Evolutionary conservation across 345 rosid genomes (phyloP).

Genomic region (Murraya koenigii): DNA sequence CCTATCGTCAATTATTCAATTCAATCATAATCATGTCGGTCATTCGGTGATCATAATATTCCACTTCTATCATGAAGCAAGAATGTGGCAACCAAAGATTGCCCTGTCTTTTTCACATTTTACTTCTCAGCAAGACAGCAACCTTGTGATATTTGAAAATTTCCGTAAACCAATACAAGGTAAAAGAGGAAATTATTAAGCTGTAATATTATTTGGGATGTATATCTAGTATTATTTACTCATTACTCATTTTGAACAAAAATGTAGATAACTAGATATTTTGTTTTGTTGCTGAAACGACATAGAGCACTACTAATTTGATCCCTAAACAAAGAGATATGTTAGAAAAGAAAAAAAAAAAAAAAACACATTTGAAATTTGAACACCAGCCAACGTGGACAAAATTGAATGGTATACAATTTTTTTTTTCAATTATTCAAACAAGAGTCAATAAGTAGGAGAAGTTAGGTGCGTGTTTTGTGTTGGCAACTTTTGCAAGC

Average conservation of each 20-base stretch:
- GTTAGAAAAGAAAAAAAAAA: no score
- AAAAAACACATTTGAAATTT: background rate
- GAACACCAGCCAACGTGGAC: background rate
- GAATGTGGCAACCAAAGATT: background rate
- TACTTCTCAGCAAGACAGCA: background rate
- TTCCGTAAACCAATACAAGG: no score
- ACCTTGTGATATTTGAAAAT: background rate
- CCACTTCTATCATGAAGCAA: background rate
- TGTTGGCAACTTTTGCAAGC: background rate
- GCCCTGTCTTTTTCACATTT: background rate
- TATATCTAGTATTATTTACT: no score
- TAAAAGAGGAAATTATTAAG: no score
- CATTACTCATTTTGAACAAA: background rate
- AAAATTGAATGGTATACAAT: background rate
- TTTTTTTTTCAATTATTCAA: background rate
- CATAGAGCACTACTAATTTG: background rate
- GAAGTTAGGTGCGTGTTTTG: background rate
- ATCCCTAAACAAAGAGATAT: background rate
- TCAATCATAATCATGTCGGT: background rate
- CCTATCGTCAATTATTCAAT: background rate
- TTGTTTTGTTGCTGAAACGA: no score
- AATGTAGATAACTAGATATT: no score
- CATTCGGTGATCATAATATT: background rate
- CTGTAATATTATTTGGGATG: no score
- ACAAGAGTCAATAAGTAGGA: background rate